Evolutionary conservation across 805 yeast species (phyloP).

Genomic region (Myxozyma monticola): DNA sequence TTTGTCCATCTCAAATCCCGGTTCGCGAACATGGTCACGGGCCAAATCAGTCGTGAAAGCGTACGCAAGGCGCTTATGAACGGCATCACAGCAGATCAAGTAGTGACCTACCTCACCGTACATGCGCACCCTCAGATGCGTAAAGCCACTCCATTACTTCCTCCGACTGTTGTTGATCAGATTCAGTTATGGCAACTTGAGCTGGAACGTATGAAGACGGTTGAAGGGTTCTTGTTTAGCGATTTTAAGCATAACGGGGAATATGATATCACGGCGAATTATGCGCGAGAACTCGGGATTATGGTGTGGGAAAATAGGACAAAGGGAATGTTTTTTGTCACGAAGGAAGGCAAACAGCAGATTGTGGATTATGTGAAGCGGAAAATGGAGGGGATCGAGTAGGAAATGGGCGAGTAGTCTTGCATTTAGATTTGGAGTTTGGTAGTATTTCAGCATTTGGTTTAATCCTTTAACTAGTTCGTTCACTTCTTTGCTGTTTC

Average conservation of each 20-base stretch:
- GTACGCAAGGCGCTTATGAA: conserved; percentile 77
- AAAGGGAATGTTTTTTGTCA: conserved; percentile 77
- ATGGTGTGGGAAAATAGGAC: conserved; percentile 79
- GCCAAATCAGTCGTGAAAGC: conserved; percentile 89
- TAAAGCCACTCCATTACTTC: conserved; percentile 64
- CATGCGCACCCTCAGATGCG: conserved; percentile 95
- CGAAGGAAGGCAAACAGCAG: conserved; percentile 81
- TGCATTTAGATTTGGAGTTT: not conserved
- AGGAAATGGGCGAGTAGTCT: not conserved
- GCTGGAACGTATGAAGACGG: conserved; percentile 83
- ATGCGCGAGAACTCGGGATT: conserved; percentile 90
- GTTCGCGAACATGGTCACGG: conserved; percentile 89
- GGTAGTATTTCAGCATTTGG: not conserved
- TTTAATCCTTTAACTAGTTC: no score
- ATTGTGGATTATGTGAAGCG: conserved; percentile 89
- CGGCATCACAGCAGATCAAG: conserved; percentile 95
- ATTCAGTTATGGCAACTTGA: conserved; percentile 95
- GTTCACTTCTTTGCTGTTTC: not conserved
- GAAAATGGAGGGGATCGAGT: conserved; percentile 9
- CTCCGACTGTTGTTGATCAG: conserved; percentile 97
- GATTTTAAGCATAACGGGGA: conserved; percentile 80
- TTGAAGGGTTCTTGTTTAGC: conserved; percentile 82
- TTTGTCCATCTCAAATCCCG: conserved; percentile 84
- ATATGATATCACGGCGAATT: conserved; percentile 66
- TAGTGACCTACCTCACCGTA: conserved; percentile 79